These are phyloP conservation scores for Leccinum pallidistipes DNA, from an alignment of 1,284 basidiomycete species.

Conservation along the genomic window DNA sequence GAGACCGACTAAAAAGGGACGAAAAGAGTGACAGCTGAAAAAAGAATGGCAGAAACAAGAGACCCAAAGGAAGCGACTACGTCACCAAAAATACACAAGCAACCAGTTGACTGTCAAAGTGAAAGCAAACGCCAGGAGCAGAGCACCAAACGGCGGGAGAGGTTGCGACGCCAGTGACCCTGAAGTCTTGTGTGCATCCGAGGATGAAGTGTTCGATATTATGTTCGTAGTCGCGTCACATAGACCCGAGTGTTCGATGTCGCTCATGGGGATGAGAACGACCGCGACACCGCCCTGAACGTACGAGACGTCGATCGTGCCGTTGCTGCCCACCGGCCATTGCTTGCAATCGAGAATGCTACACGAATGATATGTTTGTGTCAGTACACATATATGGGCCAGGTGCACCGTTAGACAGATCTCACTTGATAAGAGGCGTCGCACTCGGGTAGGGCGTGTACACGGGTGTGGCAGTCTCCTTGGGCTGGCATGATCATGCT, in stretches of 20 bases:
- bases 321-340: slow-evolving; percentile 63
- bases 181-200: slow-evolving; percentile 5
- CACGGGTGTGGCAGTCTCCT: slow-evolving; percentile 54
- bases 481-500: slow-evolving; percentile 41
- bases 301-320: slow-evolving; percentile 59
- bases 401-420: slow-evolving; percentile 3
- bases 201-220: background rate
- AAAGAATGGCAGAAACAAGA: background rate
- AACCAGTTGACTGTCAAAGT: background rate
- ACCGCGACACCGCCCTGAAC: slow-evolving; percentile 57
- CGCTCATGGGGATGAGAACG: slow-evolving; percentile 46
- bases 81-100: background rate
- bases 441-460: slow-evolving; percentile 50
- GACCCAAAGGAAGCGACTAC: background rate
- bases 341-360: slow-evolving; percentile 64
- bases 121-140: slow-evolving; percentile 13
- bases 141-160: slow-evolving; percentile 1
- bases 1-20: background rate
- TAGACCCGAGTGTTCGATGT: slow-evolving; percentile 42
- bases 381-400: slow-evolving; percentile 1
- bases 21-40: background rate
- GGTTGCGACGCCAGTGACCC: background rate
- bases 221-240: slow-evolving; percentile 30
- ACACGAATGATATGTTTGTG: background rate
- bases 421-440: slow-evolving; percentile 57